Conservation (phyloP, 1,139 yeast genomes). For the Saccharomyces uvarum region DNA sequence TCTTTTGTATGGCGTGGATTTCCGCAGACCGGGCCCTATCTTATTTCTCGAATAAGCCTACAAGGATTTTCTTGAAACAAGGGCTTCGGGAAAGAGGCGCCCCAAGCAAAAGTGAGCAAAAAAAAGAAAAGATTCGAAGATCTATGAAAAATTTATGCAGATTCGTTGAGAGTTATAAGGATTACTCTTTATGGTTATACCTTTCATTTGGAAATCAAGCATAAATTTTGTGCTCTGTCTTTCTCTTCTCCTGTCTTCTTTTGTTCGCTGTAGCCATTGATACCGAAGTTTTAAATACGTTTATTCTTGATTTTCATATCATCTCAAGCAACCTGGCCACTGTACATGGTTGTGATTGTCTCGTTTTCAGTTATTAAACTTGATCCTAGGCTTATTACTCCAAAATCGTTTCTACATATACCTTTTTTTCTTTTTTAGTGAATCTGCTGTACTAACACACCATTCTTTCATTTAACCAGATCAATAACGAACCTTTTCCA, state of each 20-base stretch:
- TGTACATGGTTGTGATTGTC: constrained; percentile 1
- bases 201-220: background rate
- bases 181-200: background rate
- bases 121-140: constrained; percentile 1
- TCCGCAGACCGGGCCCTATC: background rate
- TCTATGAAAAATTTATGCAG: background rate
- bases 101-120: background rate
- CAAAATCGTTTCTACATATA: background rate
- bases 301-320: background rate
- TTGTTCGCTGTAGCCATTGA: background rate
- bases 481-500: background rate
- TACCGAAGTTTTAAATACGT: background rate
- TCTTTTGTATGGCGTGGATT: background rate
- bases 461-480: background rate
- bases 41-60: background rate
- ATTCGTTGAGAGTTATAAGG: constrained; percentile 1
- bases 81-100: constrained; percentile 1
- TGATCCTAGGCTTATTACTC: background rate
- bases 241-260: background rate
- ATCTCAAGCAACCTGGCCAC: background rate
- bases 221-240: background rate
- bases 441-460: background rate
- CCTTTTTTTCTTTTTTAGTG: background rate
- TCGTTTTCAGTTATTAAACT: background rate
- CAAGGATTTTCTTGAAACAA: background rate